Percentiles rank a stretch among this genome's conserved stretches.
Conservation (phyloP, 208 protist genomes). For the Wallacemonas rigidus region DNA sequence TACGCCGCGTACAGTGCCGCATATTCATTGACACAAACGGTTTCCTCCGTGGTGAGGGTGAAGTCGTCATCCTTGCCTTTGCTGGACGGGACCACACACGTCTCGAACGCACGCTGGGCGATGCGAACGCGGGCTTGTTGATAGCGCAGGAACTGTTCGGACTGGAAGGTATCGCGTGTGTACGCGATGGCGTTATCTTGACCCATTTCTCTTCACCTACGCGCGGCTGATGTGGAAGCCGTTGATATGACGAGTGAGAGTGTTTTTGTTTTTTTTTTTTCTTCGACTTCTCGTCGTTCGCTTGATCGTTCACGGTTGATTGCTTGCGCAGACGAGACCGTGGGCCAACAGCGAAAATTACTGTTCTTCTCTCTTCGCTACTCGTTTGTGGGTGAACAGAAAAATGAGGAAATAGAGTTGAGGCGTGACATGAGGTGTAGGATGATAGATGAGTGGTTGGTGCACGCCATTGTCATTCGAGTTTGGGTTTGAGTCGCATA, state of each 20-base stretch:
- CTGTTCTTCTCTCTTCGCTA: too few relatives aligned
- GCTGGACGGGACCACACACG: slow-evolving; percentile 69
- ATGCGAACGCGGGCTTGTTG: slow-evolving; percentile 60
- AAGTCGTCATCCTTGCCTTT: slow-evolving; percentile 47
- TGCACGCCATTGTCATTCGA: too few relatives aligned
- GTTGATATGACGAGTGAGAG: background rate
- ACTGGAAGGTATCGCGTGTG: slow-evolving; percentile 63
- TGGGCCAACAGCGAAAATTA: too few relatives aligned
- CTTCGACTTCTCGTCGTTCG: too few relatives aligned
- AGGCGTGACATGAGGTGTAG: too few relatives aligned
- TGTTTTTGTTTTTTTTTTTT: slow-evolving; percentile 24
- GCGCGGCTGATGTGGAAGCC: too few relatives aligned
- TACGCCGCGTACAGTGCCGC: slow-evolving; percentile 74
- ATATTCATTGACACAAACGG: slow-evolving; percentile 81
- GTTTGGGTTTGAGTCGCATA: too few relatives aligned
- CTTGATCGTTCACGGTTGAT: too few relatives aligned
- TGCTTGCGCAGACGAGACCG: too few relatives aligned
- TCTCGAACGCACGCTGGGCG: slow-evolving; percentile 69
- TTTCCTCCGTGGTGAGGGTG: slow-evolving; percentile 58
- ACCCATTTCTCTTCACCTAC: slow-evolving; percentile 41
- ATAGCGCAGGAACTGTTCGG: slow-evolving; percentile 75
- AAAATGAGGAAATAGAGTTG: too few relatives aligned
- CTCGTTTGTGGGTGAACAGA: too few relatives aligned
- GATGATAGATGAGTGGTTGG: too few relatives aligned
- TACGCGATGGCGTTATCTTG: slow-evolving; percentile 57